Base-by-base conservation (phyloP, 441 rosid species). In the Oxalis stricta region DNA sequence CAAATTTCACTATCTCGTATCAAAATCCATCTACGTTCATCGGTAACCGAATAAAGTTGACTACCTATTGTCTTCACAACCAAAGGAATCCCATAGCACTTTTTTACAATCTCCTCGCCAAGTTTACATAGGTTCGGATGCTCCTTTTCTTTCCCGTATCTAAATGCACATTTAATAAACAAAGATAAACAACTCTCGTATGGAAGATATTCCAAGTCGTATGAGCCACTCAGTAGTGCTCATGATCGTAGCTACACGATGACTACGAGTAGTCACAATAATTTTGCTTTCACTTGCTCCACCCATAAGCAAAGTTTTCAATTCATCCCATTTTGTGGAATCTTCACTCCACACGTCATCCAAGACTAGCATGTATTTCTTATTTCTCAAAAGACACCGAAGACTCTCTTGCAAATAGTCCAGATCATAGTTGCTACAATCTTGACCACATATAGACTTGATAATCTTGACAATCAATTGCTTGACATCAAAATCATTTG, bases 81-180 rank as follows among this genome's bases (percentile, higher is more conserved):
- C 8, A 65, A 33, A 46, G 76, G 73, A 46, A 56, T 49, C 16
- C 80, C 65, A 0, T 7, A 4, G 35, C 53, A 63, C 31, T 55
- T 69, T 8, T 15, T 31, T 10, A 56, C 45, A 23, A 69, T 59
- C 8, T 48, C 30, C 8, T 33, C 22, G 6, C 53, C 53, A 3
- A 39, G 19, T 4, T 32, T 1, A 10, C 2, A 17, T 10, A 2
- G 45, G 20, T 15, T 5, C n/a, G 32, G 48, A 33, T 46, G 7
- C 7, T n/a, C 28, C 13, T 43, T 41, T 33, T 2, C 16, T 33
- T 34, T 8, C 7, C 33, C 46, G 44, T 26, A 29, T 19, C 5
- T 23, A 44, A 52, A 51, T 2, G 52, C 53, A 22, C 0, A 45
- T 9, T 41, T 38, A 7, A 44, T 22, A 29, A 45, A 51, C 22